Evolutionary conservation across 1,284 basidiomycete species (phyloP), one percentile per base, ranked within the genome.

Genomic region (Puccinia hordei): DNA sequence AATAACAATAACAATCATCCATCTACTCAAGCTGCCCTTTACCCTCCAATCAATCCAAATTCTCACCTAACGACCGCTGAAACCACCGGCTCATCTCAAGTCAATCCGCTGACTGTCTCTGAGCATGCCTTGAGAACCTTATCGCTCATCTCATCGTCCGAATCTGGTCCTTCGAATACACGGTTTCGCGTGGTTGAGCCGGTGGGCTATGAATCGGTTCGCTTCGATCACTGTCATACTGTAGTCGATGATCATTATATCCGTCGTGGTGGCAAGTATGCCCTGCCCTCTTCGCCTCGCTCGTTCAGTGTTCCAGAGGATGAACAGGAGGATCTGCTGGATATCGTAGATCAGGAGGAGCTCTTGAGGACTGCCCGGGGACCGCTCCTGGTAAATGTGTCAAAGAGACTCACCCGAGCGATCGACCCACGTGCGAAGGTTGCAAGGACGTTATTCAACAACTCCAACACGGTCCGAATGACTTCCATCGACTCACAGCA

Each of bases 181-280:
- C 24, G 30, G 12, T 65, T 24, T 24, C 41, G 41, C 10, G 13
- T 35, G 13, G 51, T 78, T 12, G 75, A 78, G 38, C 77, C 77
- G 9, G 27, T 57, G 13, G 77, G 77, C 4, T 79, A 79, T 59
- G 77, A 79, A 44, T 63, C 77, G 22, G 57, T 79, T 30, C 44
- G 41, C 22, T 79, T 79, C 49, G 41, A 57, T 17, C 53, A 66
- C 24, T 35, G 57, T 46, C 75, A 69, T 57, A 38, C 33, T 17
- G 65, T 78, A 3, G 41, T 61, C 44, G 77, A 78, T 49, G 66
- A 53, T 13, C 65, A 61, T 12, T 78, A 78, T 71, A 53, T 41
- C 49, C 66, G 53, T 8, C 65, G 66, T 27, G 51, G 51, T 12
- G 76, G 76, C 9, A 78, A 78, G 57, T 78, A 44, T 24, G 76